Evolutionary conservation across 371 early-diverging fungal species (phyloP).

Genomic region (Fennellomyces sp.): DNA sequence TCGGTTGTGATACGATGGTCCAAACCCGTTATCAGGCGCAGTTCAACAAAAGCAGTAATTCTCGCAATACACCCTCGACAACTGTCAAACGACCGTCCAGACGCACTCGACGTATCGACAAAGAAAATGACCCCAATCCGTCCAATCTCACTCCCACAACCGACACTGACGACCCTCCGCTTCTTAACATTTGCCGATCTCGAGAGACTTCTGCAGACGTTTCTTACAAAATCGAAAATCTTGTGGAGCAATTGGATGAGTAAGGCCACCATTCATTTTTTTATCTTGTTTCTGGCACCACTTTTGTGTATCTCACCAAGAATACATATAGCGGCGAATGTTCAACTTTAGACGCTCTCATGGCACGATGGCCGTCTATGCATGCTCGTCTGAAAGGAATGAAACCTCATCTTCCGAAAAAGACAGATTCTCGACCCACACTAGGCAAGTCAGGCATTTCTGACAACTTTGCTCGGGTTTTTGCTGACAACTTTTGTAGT

Average conservation of each 20-base stretch:
- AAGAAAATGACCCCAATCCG: conserved; percentile 21
- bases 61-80: conserved; percentile 7
- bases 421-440: conserved; percentile 39
- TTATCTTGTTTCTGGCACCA: background rate
- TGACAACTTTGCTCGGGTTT: too few species aligned
- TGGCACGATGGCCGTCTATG: conserved; percentile 51
- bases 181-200: conserved; percentile 33
- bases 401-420: conserved; percentile 47
- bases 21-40: conserved; percentile 38
- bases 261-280: conserved; percentile 12
- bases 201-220: conserved; percentile 26
- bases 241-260: conserved; percentile 48
- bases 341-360: conserved; percentile 43
- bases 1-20: conserved; percentile 24
- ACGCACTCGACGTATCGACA: conserved; percentile 4
- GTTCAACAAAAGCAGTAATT: conserved; percentile 11
- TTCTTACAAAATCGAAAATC: conserved; percentile 28
- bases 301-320: too few species aligned
- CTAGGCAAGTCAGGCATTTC: too few species aligned
- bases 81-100: background rate
- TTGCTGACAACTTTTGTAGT: too few species aligned
- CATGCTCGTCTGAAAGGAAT: conserved; percentile 43
- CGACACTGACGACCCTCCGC: conserved; percentile 25
- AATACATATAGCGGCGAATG: conserved; percentile 52
- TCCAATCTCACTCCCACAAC: background rate